Evolutionary conservation across 192 early-diverging fungal species (phyloP), one percentile per base, ranked within the genome.

Genomic region (Backusella morwellensis): DNA sequence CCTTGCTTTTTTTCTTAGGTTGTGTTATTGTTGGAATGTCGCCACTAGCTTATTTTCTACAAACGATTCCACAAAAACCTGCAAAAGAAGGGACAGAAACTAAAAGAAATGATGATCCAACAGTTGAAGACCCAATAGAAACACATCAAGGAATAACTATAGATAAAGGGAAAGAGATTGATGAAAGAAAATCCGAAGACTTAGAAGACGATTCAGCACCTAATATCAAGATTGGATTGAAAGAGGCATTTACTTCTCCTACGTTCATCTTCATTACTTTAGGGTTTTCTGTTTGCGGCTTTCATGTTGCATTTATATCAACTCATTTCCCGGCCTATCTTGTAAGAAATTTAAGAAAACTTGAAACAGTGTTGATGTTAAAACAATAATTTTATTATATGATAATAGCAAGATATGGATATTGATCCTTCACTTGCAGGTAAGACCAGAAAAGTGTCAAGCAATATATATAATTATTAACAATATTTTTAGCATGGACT

Each of bases 281-380:
- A 12, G 81, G 73, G 4, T 82, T 82, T 41, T 38, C 44, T 32
- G 77, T 78, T 34, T 82, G 81, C 52, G 81, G 81, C 19, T 82
- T 75, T 35, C 81, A 82, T 68, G 70, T 82, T 21, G 68, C 73
- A 29, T 82, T 82, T 66, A 42, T 82, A 52, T 63, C 73, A 29
- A 78, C 77, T 0, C 75, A 82, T 44, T 38, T 82, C 29, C 81
- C 81, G 6, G 81, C 81, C 12, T 82, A 82, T 70, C 47, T 82
- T 68, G 74, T 80, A 75, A 29, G 41, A 14, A 44, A 4, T 38
- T 7, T 29, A 63, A 26, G 56, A 63, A 63, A 63, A 63, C 4
- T 40, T 32, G 29, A n/a, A 8, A 35, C 8, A 47, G 50, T 9
- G 19, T 32, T 50, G 34, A 70, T 23, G 4, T 29, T 63, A 35